A percentile compares a stretch with the other conserved stretches of the same genome.
phyloP scores from a whole-genome alignment of 1,139 yeast genomes.

The Kodamaea anthophila region DNA sequence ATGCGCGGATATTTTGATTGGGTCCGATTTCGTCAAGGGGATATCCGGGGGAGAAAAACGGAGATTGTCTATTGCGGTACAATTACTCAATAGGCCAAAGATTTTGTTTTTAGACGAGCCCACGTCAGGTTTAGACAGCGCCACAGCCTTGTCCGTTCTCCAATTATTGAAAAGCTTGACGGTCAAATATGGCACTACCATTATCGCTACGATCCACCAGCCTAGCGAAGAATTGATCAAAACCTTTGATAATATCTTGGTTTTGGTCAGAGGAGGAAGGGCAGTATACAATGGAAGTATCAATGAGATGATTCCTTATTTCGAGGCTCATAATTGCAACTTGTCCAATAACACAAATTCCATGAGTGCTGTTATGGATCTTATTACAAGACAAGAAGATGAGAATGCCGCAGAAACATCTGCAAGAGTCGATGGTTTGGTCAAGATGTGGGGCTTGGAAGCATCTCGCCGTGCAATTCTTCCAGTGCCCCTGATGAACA shows the following conservation, averaged over 20 bases:
- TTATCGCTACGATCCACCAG: slow-evolving; percentile 78
- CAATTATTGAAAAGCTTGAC: slow-evolving; percentile 55
- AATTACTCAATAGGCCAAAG: slow-evolving; percentile 65
- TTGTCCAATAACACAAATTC: slow-evolving; percentile 42
- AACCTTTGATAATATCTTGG: slow-evolving; percentile 58
- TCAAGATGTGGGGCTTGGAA: slow-evolving; percentile 29
- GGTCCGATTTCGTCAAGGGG: slow-evolving; percentile 68
- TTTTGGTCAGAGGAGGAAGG: slow-evolving; percentile 68
- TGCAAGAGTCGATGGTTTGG: slow-evolving; percentile 29
- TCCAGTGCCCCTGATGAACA: slow-evolving; percentile 2
- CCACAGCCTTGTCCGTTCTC: slow-evolving; percentile 68
- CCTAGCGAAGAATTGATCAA: slow-evolving; percentile 64
- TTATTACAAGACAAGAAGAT: slow-evolving; percentile 46
- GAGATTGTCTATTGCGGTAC: slow-evolving; percentile 77
- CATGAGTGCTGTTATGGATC: slow-evolving; percentile 69
- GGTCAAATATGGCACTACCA: slow-evolving; percentile 53
- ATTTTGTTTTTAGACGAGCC: slow-evolving; percentile 79
- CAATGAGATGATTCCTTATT: slow-evolving; percentile 39
- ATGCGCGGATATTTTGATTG: slow-evolving; percentile 73
- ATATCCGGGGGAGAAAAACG: slow-evolving; percentile 85
- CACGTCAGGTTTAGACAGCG: slow-evolving; percentile 80
- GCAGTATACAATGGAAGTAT: slow-evolving; percentile 57
- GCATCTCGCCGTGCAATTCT: not conserved
- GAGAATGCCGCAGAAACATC: slow-evolving; percentile 26
- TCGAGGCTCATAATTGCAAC: slow-evolving; percentile 17